Evolutionary conservation across 2,329 filamentous ascomycete species (phyloP).

Genomic region (Colletotrichum somersetense): DNA sequence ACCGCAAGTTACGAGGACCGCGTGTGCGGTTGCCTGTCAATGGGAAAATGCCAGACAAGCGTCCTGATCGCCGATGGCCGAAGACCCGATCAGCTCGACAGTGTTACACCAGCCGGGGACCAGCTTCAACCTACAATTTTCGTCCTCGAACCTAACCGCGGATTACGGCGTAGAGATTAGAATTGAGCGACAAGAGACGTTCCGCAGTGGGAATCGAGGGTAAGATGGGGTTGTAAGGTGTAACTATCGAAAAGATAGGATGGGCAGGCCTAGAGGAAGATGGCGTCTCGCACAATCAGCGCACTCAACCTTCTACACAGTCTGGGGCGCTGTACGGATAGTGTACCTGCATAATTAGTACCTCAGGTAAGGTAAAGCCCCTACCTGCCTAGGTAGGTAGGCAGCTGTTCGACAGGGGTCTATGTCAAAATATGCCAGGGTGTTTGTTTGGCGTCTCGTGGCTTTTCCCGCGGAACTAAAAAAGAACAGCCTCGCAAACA

Average conservation of each 20-base stretch:
- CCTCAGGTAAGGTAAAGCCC: too few species aligned
- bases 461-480: neutral
- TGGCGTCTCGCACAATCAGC: constrained; percentile 24
- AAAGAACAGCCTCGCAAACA: neutral
- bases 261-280: constrained; percentile 13
- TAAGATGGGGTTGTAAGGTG: constrained; percentile 11
- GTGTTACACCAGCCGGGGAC: neutral
- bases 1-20: constrained; percentile 13
- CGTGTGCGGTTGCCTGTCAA: constrained; percentile 8
- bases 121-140: neutral
- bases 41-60: constrained; percentile 21
- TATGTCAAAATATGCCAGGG: constrained; percentile 7
- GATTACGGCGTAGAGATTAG: neutral
- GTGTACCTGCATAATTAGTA: too few species aligned
- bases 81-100: constrained; percentile 14
- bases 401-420: neutral
- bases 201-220: constrained; percentile 25
- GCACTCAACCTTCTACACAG: neutral
- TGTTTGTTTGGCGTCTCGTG: neutral
- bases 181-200: constrained; percentile 39
- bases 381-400: too few species aligned
- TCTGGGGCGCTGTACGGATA: neutral
- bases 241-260: constrained; percentile 15
- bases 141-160: constrained; percentile 13
- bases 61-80: constrained; percentile 20